A percentile compares a stretch with the other conserved stretches of the same genome.
phyloP scores from a whole-genome alignment of 2,329 filamentous ascomycete genomes.

The Ceratocystis harringtonii region DNA sequence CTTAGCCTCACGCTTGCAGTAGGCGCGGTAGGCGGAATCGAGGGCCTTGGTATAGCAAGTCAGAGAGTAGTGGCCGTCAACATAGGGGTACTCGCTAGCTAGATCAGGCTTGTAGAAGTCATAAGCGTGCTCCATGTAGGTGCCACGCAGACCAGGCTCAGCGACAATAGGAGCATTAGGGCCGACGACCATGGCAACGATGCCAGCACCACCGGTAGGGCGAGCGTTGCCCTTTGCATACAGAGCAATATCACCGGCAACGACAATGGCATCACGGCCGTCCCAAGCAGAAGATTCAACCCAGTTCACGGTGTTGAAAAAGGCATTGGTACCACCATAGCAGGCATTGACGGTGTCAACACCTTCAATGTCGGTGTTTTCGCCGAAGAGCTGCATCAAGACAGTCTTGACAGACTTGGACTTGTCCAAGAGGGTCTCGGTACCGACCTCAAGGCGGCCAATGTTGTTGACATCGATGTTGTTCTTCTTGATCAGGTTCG shows the following conservation, averaged over 20 bases:
- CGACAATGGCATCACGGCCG: slow-evolving; percentile 63
- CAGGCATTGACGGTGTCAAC: slow-evolving; percentile 73
- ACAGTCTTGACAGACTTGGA: slow-evolving; percentile 84
- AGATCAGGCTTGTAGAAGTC: slow-evolving; percentile 87
- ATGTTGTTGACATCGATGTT: slow-evolving; percentile 63
- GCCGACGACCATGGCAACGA: slow-evolving; percentile 63
- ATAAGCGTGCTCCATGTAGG: slow-evolving; percentile 71
- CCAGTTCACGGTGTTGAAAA: slow-evolving; percentile 77
- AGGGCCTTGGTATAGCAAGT: slow-evolving; percentile 71
- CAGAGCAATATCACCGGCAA: slow-evolving; percentile 69
- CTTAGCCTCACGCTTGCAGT: slow-evolving; percentile 56
- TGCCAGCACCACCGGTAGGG: slow-evolving; percentile 66
- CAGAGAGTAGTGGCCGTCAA: slow-evolving; percentile 71
- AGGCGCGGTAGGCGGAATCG: slow-evolving; percentile 67
- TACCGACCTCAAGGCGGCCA: slow-evolving; percentile 71
- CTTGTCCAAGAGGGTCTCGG: slow-evolving; percentile 76
- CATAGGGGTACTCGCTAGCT: slow-evolving; percentile 73
- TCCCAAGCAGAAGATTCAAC: slow-evolving; percentile 79
- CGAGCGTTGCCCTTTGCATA: slow-evolving; percentile 73
- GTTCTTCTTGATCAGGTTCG: slow-evolving; percentile 69
- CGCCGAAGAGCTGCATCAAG: slow-evolving; percentile 71
- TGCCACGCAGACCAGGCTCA: slow-evolving; percentile 65
- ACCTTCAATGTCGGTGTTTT: slow-evolving; percentile 73
- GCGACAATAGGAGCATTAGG: slow-evolving; percentile 62
- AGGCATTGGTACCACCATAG: slow-evolving; percentile 72